Base-by-base conservation (phyloP, 108 stramenopile genomes). In the Nitzschia palea region DNA sequence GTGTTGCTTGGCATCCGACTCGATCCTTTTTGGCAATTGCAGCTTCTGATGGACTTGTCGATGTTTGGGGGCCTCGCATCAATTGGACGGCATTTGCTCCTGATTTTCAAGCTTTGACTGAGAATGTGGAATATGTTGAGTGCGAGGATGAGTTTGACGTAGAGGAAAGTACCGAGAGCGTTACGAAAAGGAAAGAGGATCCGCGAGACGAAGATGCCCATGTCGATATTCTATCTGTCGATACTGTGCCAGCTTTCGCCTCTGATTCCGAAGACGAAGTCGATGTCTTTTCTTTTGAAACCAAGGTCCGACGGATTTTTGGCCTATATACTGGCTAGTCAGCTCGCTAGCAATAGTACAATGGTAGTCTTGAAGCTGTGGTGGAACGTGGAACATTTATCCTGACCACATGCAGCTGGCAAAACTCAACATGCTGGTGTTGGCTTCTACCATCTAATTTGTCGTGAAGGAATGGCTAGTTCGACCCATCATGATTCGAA, bases 11-110 rank as follows among this genome's bases (percentile, higher is more conserved):
- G 76, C 91, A 93, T 73, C 91, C 91, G n/a, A 85, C 91, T 3
- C 77, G 93, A 9, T 74, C 87, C 14, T 89, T 88, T 52, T 59
- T 94, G 43, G 87, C 93, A 31, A 86, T 86, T 30, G 89, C 85
- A 31, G 85, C 87, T 15, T 83, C 78, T 1, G 93, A 94, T 68
- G 93, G 89, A 15, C 50, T 90, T 4, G 70, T 90, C 2, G 93
- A 94, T 69, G 50, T 88, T 8, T 94, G 93, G 93, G 88, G 87
- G 2, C 81, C 79, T 3, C 67, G 77, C 43, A 63, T 88, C 34
- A 80, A 88, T 52, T 94, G 89, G 89, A 86, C 86, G 10, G 81
- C 86, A 8, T 94, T 89, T 77, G 89, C 93, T 17, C 89, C 93
- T 1, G 84, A 89, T 61, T 94, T 94, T 63, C 89, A 94, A 55